Conservation (phyloP, 352 stramenopile species). For the Globisporangium mamillatum region DNA sequence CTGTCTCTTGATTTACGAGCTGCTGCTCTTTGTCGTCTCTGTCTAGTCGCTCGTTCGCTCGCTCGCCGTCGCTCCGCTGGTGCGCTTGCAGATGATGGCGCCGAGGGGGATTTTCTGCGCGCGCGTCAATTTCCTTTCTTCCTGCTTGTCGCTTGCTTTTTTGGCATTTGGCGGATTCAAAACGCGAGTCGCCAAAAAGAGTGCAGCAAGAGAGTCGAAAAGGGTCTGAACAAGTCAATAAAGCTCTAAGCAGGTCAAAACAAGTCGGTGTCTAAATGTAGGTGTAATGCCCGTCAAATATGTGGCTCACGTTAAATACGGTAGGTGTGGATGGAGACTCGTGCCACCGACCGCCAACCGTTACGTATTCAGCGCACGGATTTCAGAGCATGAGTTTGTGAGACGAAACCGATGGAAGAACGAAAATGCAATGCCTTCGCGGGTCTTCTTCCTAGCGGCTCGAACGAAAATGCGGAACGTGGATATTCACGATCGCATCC, state of each 20-base stretch:
- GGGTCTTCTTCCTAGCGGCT: not conserved
- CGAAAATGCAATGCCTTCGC: too few relatives aligned
- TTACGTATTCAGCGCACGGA: not conserved
- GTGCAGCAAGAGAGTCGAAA: not conserved
- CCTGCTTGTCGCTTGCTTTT: not conserved
- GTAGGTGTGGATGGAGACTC: not conserved
- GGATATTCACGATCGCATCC: not conserved
- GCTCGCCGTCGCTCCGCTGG: not conserved
- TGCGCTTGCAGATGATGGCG: not conserved
- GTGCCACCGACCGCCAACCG: constrained; percentile 4
- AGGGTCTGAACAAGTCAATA: not conserved
- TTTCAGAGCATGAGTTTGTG: not conserved
- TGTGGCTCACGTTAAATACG: not conserved
- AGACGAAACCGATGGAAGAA: constrained; percentile 1
- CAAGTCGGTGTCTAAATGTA: not conserved
- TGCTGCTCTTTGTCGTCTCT: not conserved
- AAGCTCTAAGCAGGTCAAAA: not conserved
- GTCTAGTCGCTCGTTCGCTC: not conserved
- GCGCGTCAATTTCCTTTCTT: constrained; percentile 3
- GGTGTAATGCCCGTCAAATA: not conserved
- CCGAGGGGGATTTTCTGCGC: constrained; percentile 8
- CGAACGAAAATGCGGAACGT: not conserved
- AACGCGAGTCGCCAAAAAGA: not conserved
- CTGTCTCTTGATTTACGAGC: not conserved
- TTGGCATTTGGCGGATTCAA: not conserved